Evolutionary conservation across 2,329 filamentous ascomycete genomes (phyloP), one percentile per base, ranked within the genome.

Genomic region (Leptographium lundbergii): DNA sequence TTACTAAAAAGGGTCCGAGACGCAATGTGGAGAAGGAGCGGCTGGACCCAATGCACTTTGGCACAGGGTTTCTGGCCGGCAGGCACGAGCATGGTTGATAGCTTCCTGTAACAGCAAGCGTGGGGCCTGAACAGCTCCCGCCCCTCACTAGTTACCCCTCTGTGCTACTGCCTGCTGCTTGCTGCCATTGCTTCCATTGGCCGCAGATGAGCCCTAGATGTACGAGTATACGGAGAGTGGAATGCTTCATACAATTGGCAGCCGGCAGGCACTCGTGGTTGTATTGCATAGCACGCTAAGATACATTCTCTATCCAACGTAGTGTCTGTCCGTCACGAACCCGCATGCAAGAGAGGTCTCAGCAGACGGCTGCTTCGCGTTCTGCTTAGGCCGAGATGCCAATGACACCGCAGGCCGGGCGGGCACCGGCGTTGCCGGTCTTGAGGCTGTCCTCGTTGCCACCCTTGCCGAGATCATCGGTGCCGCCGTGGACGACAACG

Each of bases 381-480:
- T 25, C 29, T 19, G 13, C 52, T 78, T 88, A 91, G 71, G 80
- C 77, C 71, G 88, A 85, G 77, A 95, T 94, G 67, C 90, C 90
- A 73, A 95, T 95, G 72, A 95, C 91, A 79, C 94, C 94, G 78
- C 94, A 99, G 73, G 94, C 94, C 72, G 94, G 94, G 72, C 94
- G 89, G 68, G 79, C 74, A 69, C 94, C 94, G 72, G 94, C 94
- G 74, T 97, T 99, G 67, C 94, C 94, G 65, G 94, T 99, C 87
- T 95, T 96, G 81, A 95, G 90, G 70, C 90, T 96, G 81, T 97
- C 91, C 77, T 92, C 89, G 78, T 89, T 86, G 67, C 78, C 89
- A 70, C 91, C 91, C 81, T 88, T 89, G 75, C 94, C 94, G 65
- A 99, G 89, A 72, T 99, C 94, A 72, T 99, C 94, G 66, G 92